These are phyloP conservation scores for Quercus robur DNA, from an alignment of 306 rosid species.

Conservation along the genomic window DNA sequence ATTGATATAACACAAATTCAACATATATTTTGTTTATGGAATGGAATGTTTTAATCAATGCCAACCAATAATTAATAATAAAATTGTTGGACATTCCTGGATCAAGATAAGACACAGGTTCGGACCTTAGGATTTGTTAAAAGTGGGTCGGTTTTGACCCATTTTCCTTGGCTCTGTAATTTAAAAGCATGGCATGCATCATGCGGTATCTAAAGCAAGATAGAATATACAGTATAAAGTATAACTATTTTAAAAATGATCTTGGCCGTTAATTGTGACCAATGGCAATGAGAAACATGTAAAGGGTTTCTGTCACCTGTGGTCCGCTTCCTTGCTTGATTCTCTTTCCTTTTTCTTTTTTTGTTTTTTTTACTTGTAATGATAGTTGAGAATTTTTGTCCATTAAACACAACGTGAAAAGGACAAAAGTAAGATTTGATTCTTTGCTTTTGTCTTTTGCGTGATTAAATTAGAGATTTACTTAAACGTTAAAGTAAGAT, in stretches of 20 bases:
- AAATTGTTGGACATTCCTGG: too few species aligned
- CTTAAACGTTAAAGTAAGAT: background rate
- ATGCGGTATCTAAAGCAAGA: conserved; percentile 3
- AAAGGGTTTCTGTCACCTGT: background rate
- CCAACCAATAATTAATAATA: background rate
- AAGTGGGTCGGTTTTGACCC: too few species aligned
- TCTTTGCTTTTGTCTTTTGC: conserved; percentile 19
- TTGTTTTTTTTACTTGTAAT: conserved; percentile 23
- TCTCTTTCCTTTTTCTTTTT: conserved; percentile 13
- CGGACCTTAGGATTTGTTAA: too few species aligned
- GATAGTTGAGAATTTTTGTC: conserved; percentile 29
- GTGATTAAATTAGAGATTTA: background rate
- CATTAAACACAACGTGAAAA: conserved; percentile 9
- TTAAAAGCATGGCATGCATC: background rate
- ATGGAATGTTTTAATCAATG: background rate
- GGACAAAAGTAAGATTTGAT: conserved; percentile 19
- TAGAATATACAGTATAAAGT: background rate
- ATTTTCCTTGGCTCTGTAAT: too few species aligned
- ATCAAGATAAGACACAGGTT: too few species aligned
- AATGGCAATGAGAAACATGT: conserved; percentile 8
- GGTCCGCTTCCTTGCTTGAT: conserved; percentile 36
- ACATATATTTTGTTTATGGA: background rate
- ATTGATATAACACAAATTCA: accelerated
- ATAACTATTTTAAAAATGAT: background rate
- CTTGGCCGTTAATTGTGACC: background rate